Evolutionary conservation across 768 basidiomycete species (phyloP), one percentile per base, ranked within the genome.

Genomic region (Sarcodon sp.): DNA sequence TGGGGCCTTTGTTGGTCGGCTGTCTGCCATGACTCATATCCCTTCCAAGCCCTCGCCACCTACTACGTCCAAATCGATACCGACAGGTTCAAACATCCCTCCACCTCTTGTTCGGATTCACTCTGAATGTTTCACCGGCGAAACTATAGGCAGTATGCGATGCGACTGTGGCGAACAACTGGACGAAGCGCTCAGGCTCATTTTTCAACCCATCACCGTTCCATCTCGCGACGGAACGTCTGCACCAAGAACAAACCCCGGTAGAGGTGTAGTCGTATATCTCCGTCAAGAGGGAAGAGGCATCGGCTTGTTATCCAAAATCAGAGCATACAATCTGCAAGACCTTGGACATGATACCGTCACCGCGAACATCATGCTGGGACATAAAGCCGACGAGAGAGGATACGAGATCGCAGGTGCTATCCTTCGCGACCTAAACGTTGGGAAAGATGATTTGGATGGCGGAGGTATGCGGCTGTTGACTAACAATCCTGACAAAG

Each of bases 331-430:
- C 68, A 99, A 99, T 61, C 71, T 98, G 15, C 96, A 98, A 63
- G 96, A 99, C 62, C 69, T 99, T 45, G 96, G 96, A 0, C 89
- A 97, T 60, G 96, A 98, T 66, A 99, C 96, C n/a, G 96, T 99
- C 55, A 83, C 87, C 4, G 96, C 96, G 27, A 99, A 99, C 64
- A 68, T 98, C 35, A 77, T 96, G 75, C 80, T 99, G 32, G 96
- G 96, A 1, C 88, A 96, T 64, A 74, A 80, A 50, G 93, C 96
- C 5, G 96, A 99, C 61, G 87, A 94, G 63, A 77, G 96, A 33
- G 83, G 82, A 18, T 99, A 98, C 64, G 90, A 86, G 54, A 72
- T 98, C 50, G 96, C 96, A 1, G 84, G 71, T 7, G 91, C 86
- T 31, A 98, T 98, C 53, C 63, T 98, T 52, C 76, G 80, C 4